Evolutionary conservation across 139 green algal genomes (phyloP).

Genomic region (Deuterostichococcus epilithicus): DNA sequence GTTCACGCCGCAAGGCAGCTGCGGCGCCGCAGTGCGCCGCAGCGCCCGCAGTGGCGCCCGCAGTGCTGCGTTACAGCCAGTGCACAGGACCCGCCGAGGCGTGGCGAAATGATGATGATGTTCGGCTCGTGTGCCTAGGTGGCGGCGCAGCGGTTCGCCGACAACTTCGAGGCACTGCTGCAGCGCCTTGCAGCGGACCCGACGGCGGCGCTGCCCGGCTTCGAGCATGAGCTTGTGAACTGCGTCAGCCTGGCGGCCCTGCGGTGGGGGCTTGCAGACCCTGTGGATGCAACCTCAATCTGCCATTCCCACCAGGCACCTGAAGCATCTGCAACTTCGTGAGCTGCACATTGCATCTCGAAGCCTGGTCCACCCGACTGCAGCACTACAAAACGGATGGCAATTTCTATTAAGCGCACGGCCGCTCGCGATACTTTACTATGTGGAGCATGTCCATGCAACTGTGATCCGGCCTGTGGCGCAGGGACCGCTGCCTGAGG

Average conservation of each 20-base stretch:
- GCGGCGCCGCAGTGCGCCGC: too few species aligned
- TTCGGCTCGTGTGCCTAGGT: conserved; percentile 12
- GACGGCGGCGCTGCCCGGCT: conserved; percentile 20
- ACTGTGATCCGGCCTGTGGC: neutral
- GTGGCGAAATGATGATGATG: too few species aligned
- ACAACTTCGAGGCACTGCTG: conserved; percentile 29
- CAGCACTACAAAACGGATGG: too few species aligned
- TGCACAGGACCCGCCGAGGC: neutral
- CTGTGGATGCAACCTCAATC: neutral
- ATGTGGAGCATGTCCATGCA: too few species aligned
- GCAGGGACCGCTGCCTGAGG: conserved; percentile 57
- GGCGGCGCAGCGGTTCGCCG: conserved; percentile 32
- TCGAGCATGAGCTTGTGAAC: conserved; percentile 27
- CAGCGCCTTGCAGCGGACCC: conserved; percentile 32
- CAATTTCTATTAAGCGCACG: too few species aligned
- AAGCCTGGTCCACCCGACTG: neutral
- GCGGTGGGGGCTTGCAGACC: conserved; percentile 18
- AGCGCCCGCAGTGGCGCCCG: too few species aligned
- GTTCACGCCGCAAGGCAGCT: neutral
- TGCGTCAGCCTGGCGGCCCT: conserved; percentile 38
- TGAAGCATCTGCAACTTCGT: neutral
- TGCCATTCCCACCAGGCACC: neutral
- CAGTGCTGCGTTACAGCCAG: conserved; percentile 15
- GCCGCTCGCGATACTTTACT: too few species aligned
- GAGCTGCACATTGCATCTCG: neutral